phyloP scores from a whole-genome alignment of 441 rosid genomes.

The Hura crepitans region DNA sequence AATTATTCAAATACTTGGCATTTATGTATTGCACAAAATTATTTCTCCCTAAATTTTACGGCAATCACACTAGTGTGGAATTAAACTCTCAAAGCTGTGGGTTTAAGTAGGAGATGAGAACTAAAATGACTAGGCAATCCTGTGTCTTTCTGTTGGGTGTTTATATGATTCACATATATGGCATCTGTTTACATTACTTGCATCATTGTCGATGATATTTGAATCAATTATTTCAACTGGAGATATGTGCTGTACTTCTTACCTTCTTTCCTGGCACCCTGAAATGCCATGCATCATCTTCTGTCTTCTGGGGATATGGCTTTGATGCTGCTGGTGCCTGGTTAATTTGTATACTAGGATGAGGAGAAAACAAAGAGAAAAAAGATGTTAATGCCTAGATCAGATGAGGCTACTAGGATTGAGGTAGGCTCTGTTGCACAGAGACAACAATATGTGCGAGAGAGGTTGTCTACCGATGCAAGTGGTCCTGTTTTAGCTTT shows the following conservation, averaged over 20 bases:
- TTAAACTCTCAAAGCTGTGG: neutral
- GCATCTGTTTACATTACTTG: neutral
- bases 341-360: constrained; percentile 31
- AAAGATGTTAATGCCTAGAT: constrained; percentile 38
- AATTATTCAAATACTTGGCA: neutral
- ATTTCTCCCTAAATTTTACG: neutral
- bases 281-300: constrained; percentile 3
- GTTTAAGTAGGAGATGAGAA: neutral
- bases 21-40: neutral
- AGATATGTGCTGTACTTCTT: neutral
- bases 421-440: constrained; percentile 38
- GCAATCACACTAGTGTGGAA: neutral
- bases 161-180: neutral
- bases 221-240: neutral
- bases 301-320: neutral
- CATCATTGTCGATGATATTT: neutral
- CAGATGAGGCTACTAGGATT: constrained; percentile 39
- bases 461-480: constrained; percentile 37
- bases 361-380: constrained; percentile 50
- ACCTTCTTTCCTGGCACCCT: neutral
- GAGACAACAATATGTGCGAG: constrained; percentile 39
- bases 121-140: neutral
- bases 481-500: constrained; percentile 38
- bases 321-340: neutral
- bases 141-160: neutral